A percentile compares a stretch with the other conserved stretches of the same genome.
These are phyloP conservation scores for Juglanconis juglandina DNA, from an alignment of 2,329 filamentous ascomycete species.

Conservation along the genomic window DNA sequence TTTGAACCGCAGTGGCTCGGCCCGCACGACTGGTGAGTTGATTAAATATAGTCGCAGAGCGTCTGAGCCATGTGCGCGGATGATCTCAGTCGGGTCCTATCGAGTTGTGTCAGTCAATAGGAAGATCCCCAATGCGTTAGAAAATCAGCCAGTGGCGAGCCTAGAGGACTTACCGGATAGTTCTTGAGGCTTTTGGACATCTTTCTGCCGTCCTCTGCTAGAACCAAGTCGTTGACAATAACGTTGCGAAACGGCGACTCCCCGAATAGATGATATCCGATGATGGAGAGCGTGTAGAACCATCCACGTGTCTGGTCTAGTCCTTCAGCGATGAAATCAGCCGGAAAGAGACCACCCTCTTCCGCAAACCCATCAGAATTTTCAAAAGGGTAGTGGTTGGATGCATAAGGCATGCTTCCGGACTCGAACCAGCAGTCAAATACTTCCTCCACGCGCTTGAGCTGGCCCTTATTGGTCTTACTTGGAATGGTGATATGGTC, in stretches of 20 bases:
- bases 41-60: slow-evolving; percentile 93
- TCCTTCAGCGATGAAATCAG: slow-evolving; percentile 81
- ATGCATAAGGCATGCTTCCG: slow-evolving; percentile 91
- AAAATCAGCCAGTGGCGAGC: too few relatives aligned
- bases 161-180: slow-evolving; percentile 55
- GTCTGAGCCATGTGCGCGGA: slow-evolving; percentile 86
- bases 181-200: slow-evolving; percentile 98
- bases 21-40: slow-evolving; percentile 91
- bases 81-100: slow-evolving; percentile 70
- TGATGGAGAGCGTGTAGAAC: slow-evolving; percentile 90
- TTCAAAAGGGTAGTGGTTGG: slow-evolving; percentile 88
- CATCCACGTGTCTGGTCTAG: slow-evolving; percentile 91
- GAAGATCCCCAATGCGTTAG: too few relatives aligned
- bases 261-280: slow-evolving; percentile 84
- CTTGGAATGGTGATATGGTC: slow-evolving; percentile 93
- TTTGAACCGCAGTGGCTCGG: slow-evolving; percentile 87
- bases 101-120: too few relatives aligned
- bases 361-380: slow-evolving; percentile 77
- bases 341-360: slow-evolving; percentile 65
- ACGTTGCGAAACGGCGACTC: slow-evolving; percentile 88
- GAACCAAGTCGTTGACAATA: slow-evolving; percentile 91
- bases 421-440: slow-evolving; percentile 99
- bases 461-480: slow-evolving; percentile 75
- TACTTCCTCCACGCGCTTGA: slow-evolving; percentile 79
- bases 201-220: slow-evolving; percentile 95